Percentiles rank a stretch among this genome's conserved stretches.
Evolutionary conservation across 73 alveolate genomes (phyloP).

Genomic region (Symbiodinium natans): DNA sequence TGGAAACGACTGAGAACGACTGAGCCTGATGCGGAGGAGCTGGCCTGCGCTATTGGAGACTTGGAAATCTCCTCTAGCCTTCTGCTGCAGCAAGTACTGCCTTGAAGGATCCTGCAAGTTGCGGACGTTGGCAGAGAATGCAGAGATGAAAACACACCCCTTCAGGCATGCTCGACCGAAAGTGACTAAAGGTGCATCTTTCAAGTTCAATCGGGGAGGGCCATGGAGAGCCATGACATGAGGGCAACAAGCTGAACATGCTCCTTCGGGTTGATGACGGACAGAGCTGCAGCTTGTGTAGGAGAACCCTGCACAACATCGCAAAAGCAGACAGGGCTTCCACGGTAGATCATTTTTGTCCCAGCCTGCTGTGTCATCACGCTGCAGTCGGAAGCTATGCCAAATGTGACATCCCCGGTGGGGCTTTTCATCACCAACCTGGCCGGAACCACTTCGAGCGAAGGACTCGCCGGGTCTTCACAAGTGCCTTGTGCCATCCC

Average conservation of each 20-base stretch:
- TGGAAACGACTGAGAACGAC: not conserved
- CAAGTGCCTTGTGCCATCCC: constrained; percentile 55
- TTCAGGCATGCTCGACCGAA: no score
- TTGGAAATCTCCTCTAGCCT: constrained; percentile 51
- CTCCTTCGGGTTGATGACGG: constrained; percentile 50
- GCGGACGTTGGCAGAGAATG: not conserved
- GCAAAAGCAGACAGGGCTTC: not conserved
- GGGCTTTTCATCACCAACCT: constrained; percentile 66
- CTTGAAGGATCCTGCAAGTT: constrained; percentile 29
- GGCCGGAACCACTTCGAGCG: not conserved
- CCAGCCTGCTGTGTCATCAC: not conserved
- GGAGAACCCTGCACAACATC: not conserved
- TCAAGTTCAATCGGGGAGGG: not conserved
- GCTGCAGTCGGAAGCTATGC: constrained; percentile 51
- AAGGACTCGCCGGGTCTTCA: no score
- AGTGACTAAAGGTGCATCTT: no score
- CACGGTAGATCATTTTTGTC: not conserved
- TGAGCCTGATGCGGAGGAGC: not conserved
- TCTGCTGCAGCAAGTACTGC: constrained; percentile 44
- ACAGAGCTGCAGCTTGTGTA: constrained; percentile 13
- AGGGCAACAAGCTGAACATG: not conserved
- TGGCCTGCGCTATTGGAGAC: constrained; percentile 45
- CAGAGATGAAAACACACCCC: not conserved
- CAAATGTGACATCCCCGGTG: constrained; percentile 50
- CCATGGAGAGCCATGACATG: not conserved